Evolutionary conservation across 1,284 basidiomycete genomes (phyloP).

Genomic region (Schizopora paradoxa): DNA sequence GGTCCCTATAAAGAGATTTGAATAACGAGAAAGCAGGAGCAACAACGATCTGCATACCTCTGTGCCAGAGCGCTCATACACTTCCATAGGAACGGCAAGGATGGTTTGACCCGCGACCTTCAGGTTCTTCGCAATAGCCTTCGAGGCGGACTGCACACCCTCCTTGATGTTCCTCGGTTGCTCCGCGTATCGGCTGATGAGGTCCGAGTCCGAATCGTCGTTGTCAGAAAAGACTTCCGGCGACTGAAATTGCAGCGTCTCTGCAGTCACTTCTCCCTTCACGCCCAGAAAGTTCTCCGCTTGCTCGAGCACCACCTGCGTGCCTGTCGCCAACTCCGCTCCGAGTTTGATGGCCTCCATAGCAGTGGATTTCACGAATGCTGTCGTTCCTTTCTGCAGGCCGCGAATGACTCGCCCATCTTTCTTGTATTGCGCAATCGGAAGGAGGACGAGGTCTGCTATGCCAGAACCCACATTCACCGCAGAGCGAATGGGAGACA

Average conservation of each 20-base stretch:
- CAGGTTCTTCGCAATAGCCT: constrained; percentile 77
- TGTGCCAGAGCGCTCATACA: constrained; percentile 87
- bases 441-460: constrained; percentile 91
- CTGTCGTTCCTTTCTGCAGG: constrained; percentile 88
- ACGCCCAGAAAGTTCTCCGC: constrained; percentile 91
- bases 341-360: constrained; percentile 94
- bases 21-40: constrained; percentile 1
- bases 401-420: constrained; percentile 92
- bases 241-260: constrained; percentile 48
- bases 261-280: constrained; percentile 56
- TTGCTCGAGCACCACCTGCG: constrained; percentile 94
- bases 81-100: constrained; percentile 97
- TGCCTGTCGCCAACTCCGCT: constrained; percentile 92
- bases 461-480: constrained; percentile 97
- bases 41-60: constrained; percentile 49
- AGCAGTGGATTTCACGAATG: constrained; percentile 90
- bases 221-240: no score
- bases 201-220: constrained; percentile 43
- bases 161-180: constrained; percentile 83
- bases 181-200: constrained; percentile 84
- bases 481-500: constrained; percentile 90
- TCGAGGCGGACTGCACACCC: constrained; percentile 88
- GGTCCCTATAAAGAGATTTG: constrained; percentile 58
- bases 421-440: constrained; percentile 96
- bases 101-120: constrained; percentile 97